Evolutionary conservation across 768 basidiomycete genomes (phyloP), one percentile per base, ranked within the genome.

Genomic region (Pisolithus orientalis): DNA sequence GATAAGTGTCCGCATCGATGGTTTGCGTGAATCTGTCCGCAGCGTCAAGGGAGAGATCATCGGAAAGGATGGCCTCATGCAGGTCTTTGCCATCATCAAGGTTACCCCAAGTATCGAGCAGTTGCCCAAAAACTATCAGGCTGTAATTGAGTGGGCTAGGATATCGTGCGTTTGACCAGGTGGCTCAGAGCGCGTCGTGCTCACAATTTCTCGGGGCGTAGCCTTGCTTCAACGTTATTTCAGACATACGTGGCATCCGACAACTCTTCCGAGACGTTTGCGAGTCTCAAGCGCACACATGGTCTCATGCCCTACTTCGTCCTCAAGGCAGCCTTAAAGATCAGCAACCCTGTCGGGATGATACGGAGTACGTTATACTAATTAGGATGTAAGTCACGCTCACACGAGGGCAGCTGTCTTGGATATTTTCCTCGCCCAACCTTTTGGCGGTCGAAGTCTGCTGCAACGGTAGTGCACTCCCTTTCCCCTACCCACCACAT

Each of bases 251-350:
- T 96, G 29, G 96, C 96, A 0, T 82, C 93, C 21, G 96, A 99
- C 66, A 85, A 85, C 53, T 87, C 93, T 5, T 94, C 93, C 5
- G 90, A 95, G 59, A 87, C 85, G 5, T 87, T 98, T 60, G 77
- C 90, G 13, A 80, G 83, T 53, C 70, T 99, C 54, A 98, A 97
- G 72, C 80, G 94, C 45, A 80, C 96, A 40, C 96, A 99, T 64
- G 93, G 94, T 1, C 71, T 95, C 48, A 96, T 98, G 91, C 96
- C 96, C 5, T 99, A 99, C 67, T 91, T 98, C 62, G 84, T 98
- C 75, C 81, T 99, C 56, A 97, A 93, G 67, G 80, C 91, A 7
- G 87, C 92, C 11, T 71, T 99, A 54, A 87, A 81, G 65, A 90
- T 99, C 58, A 94, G 90, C 52, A 99, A 97, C 69, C 96, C 96